These are phyloP conservation scores for Apophysomyces sp. DNA, from an alignment of 371 early-diverging fungal genomes.

Conservation along the genomic window DNA sequence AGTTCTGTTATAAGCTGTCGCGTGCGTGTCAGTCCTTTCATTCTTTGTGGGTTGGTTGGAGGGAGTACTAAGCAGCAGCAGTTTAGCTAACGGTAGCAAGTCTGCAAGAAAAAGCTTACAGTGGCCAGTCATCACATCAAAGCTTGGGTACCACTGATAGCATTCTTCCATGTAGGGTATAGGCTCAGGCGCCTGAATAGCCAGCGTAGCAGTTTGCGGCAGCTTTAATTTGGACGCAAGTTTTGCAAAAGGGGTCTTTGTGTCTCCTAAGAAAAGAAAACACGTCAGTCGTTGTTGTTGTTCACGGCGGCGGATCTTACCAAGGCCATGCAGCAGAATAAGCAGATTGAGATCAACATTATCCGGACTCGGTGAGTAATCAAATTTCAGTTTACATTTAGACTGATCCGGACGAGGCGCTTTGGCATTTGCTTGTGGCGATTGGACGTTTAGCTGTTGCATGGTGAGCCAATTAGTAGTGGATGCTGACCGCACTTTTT, in stretches of 20 bases:
- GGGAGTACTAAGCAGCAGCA: slow-evolving; percentile 34
- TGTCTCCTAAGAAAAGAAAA: slow-evolving; percentile 47
- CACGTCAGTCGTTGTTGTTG: neutral
- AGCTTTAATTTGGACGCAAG: slow-evolving; percentile 60
- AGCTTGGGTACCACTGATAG: slow-evolving; percentile 69
- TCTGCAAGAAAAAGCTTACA: slow-evolving; percentile 21
- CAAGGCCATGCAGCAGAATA: slow-evolving; percentile 75
- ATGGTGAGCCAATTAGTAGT: slow-evolving; percentile 5
- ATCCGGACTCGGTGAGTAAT: slow-evolving; percentile 55
- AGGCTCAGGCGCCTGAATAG: slow-evolving; percentile 63
- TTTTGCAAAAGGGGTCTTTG: slow-evolving; percentile 56
- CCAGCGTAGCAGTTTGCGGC: slow-evolving; percentile 68
- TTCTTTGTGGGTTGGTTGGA: slow-evolving; percentile 43
- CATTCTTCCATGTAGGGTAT: slow-evolving; percentile 65
- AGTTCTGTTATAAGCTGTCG: slow-evolving; percentile 35
- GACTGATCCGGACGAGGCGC: slow-evolving; percentile 29
- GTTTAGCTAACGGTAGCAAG: neutral
- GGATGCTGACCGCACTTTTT: no score
- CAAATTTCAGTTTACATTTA: slow-evolving; percentile 41
- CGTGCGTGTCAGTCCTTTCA: slow-evolving; percentile 39
- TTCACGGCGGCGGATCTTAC: slow-evolving; percentile 16
- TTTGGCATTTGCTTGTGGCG: slow-evolving; percentile 12
- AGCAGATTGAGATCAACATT: slow-evolving; percentile 69
- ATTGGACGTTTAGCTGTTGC: slow-evolving; percentile 30
- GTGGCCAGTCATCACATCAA: slow-evolving; percentile 59